Base-by-base conservation (phyloP, 1,284 basidiomycete species). In the Cystobasidium sp. region DNA sequence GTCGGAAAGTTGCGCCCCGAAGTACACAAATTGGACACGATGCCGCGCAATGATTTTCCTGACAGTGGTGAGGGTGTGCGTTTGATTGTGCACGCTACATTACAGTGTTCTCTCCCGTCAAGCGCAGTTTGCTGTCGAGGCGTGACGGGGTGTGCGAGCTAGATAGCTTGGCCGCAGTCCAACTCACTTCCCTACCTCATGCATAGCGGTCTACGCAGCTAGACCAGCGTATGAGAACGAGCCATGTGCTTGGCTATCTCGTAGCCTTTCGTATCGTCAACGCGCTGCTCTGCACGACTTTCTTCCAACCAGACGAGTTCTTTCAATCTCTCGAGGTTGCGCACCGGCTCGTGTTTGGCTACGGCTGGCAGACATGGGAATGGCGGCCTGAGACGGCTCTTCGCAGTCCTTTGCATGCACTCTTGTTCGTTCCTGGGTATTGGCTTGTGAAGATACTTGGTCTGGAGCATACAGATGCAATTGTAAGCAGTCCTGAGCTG, bases 281-380 rank as follows among this genome's bases (percentile, higher is more conserved):
- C 47, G 90, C 91, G 0, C 80, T 94, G 14, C 83, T 85, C 31
- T 94, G 92, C 0, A 86, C 87, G 64, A 94, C 94, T 0, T 93
- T 91, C 84, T 99, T 99, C 82, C 95, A 98, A 82, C 96, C 97
- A 1, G 97, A 99, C 83, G 97, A 99, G 84, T 97, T 93, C 83
- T 98, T 91, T 80, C 97, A 99, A 81, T 88, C 94, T 9, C 87
- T 97, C 53, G 97, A 99, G 81, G 91, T 94, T 41, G 97, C 97
- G 0, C 92, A 98, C 81, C 85, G 86, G 67, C 83, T 90, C 56
- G 92, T 96, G 69, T 99, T 93, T 82, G 94, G 94, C 43, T 94
- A 93, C 82, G 97, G 94, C 0, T 88, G 90, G 80, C 85, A 93
- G 49, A 97, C 94, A 39, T 99, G 97, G 97, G 97, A 99, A 84